phyloP scores from a whole-genome alignment of 2,329 filamentous ascomycete genomes.

The Sporothrix dimorphospora region DNA sequence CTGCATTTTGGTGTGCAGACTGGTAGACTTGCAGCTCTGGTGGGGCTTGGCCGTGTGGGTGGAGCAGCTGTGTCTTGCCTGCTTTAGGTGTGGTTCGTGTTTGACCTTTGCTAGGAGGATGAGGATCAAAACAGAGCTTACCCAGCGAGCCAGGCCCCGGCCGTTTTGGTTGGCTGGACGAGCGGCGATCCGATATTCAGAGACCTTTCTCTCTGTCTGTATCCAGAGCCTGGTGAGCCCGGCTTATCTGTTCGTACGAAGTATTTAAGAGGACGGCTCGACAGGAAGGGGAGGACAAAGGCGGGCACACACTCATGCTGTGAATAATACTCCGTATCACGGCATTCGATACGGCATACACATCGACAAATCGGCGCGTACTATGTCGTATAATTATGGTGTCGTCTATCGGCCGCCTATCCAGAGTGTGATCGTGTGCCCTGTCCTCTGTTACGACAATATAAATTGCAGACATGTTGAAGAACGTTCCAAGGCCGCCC shows the following conservation, averaged over 20 bases:
- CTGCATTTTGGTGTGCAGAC: background rate
- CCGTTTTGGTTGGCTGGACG: slow-evolving; percentile 21
- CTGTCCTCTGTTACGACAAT: background rate
- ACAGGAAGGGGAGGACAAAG: background rate
- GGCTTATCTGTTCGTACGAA: slow-evolving; percentile 9
- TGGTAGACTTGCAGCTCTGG: background rate
- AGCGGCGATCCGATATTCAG: slow-evolving; percentile 12
- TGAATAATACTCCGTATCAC: slow-evolving; percentile 1
- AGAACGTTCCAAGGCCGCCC: background rate
- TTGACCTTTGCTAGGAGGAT: slow-evolving; percentile 6
- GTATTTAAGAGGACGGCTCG: background rate
- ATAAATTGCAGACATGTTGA: background rate
- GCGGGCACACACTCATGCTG: background rate
- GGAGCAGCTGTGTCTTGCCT: slow-evolving; percentile 17
- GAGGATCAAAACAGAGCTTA: background rate
- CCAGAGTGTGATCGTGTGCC: background rate
- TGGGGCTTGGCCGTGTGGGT: slow-evolving; percentile 14
- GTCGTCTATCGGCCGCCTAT: background rate
- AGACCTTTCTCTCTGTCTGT: slow-evolving; percentile 10
- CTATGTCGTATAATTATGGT: background rate
- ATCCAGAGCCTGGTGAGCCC: too few relatives aligned
- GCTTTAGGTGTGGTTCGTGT: slow-evolving; percentile 4
- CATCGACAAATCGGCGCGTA: background rate
- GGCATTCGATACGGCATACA: background rate
- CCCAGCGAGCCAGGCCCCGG: background rate